A percentile compares a stretch with the other conserved stretches of the same genome.
Evolutionary conservation across 768 basidiomycete genomes (phyloP).

Genomic region (Melanogaster broomeanus): DNA sequence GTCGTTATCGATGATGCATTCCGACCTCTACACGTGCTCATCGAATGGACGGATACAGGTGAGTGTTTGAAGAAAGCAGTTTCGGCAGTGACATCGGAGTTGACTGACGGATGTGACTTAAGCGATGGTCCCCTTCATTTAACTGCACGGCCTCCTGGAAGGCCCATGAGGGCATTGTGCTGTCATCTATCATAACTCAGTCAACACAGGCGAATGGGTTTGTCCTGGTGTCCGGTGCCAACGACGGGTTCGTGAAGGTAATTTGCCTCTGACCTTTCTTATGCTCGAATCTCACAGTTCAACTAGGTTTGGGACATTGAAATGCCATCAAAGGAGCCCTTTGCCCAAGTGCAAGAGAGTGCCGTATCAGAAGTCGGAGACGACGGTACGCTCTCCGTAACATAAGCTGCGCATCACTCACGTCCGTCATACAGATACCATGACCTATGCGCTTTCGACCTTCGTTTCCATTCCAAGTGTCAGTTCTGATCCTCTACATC

Average conservation of each 20-base stretch:
- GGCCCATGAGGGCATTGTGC: constrained; percentile 78
- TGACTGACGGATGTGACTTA: neutral
- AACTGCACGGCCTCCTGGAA: constrained; percentile 83
- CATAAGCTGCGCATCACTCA: constrained; percentile 3
- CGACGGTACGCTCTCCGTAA: constrained; percentile 16
- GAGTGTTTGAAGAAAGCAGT: neutral
- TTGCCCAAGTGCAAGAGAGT: neutral
- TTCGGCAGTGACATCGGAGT: neutral
- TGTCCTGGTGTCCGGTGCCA: constrained; percentile 75
- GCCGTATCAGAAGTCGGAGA: constrained; percentile 10
- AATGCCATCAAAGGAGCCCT: constrained; percentile 15
- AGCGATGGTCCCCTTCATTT: constrained; percentile 86
- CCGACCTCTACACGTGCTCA: constrained; percentile 65
- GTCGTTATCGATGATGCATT: constrained; percentile 70
- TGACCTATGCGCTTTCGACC: constrained; percentile 79
- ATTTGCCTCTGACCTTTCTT: neutral
- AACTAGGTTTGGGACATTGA: constrained; percentile 57
- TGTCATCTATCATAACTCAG: constrained; percentile 70
- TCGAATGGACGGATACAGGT: constrained; percentile 75
- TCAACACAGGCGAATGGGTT: constrained; percentile 24
- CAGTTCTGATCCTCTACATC: constrained; percentile 62
- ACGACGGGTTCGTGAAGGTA: constrained; percentile 85
- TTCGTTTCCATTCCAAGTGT: constrained; percentile 90
- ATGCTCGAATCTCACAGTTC: neutral
- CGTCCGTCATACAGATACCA: constrained; percentile 48